Evolutionary conservation across 2,329 filamentous ascomycete genomes (phyloP).

Genomic region (Fusarium sp.): DNA sequence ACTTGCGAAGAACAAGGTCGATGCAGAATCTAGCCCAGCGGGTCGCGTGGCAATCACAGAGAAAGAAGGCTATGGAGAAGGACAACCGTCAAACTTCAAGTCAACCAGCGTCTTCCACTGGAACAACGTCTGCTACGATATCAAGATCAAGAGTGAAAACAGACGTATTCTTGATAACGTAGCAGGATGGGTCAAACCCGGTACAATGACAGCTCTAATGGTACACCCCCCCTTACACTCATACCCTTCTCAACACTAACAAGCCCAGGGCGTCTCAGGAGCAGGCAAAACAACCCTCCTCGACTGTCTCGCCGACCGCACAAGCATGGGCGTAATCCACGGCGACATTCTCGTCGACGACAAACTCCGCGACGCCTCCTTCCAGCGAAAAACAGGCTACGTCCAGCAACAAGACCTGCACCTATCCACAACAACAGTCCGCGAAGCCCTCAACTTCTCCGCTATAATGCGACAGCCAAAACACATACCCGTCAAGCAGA

Average conservation of each 20-base stretch:
- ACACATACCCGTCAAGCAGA: constrained; percentile 74
- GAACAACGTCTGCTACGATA: constrained; percentile 78
- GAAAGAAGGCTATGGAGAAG: constrained; percentile 25
- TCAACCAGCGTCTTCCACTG: constrained; percentile 84
- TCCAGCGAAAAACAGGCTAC: constrained; percentile 89
- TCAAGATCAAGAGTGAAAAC: constrained; percentile 78
- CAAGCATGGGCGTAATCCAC: constrained; percentile 84
- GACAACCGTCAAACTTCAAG: constrained; percentile 44
- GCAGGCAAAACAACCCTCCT: constrained; percentile 90
- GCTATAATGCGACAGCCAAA: constrained; percentile 84
- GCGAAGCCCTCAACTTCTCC: constrained; percentile 85
- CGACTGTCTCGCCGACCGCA: constrained; percentile 83
- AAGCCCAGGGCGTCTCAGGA: constrained; percentile 69
- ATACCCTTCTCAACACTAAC: too few species aligned
- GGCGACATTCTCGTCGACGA: constrained; percentile 78
- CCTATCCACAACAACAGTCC: constrained; percentile 81
- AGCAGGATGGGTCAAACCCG: constrained; percentile 90
- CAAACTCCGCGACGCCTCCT: constrained; percentile 76
- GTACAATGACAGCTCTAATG: constrained; percentile 87
- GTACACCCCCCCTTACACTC: too few species aligned
- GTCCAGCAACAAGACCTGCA: constrained; percentile 92
- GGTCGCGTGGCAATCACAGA: constrained; percentile 12
- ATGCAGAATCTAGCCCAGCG: constrained; percentile 26
- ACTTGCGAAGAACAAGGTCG: neutral
- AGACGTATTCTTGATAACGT: constrained; percentile 83